Conservation (phyloP, 257 asterid species). For the Echium plantagineum region DNA sequence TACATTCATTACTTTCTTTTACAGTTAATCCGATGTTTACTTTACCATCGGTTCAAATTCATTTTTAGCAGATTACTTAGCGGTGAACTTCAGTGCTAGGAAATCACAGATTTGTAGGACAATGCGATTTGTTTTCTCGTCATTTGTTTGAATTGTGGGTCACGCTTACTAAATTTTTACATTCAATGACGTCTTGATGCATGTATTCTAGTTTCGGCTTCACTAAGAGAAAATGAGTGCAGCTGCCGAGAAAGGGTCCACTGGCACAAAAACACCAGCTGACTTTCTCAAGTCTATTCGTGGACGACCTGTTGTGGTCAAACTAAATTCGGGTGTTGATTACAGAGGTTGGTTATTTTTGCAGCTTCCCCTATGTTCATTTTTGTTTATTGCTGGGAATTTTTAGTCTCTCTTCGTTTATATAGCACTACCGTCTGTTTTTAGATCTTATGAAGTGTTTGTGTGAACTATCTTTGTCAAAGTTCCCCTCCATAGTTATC, state of each 20-base stretch:
- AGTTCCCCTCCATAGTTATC: background rate
- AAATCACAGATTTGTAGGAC: background rate
- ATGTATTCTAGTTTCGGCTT: background rate
- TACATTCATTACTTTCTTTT: too few relatives aligned
- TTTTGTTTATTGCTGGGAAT: background rate
- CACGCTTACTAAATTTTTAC: too few relatives aligned
- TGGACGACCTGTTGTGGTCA: conserved; percentile 95
- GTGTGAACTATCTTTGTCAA: background rate
- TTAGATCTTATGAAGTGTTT: background rate
- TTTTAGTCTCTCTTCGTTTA: background rate
- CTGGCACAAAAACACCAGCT: conserved; percentile 72
- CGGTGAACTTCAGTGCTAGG: background rate
- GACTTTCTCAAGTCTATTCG: conserved; percentile 94
- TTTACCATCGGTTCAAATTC: background rate
- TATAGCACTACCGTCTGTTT: background rate
- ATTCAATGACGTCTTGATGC: background rate
- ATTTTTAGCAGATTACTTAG: too few relatives aligned
- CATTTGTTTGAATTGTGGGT: background rate
- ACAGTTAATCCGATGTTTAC: too few relatives aligned
- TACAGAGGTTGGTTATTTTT: conserved; percentile 52
- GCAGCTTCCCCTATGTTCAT: background rate
- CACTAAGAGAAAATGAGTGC: conserved; percentile 49
- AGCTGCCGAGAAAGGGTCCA: conserved; percentile 49
- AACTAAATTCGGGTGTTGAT: conserved; percentile 90
- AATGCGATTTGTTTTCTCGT: background rate